Evolutionary conservation across 371 early-diverging fungal genomes (phyloP).

Genomic region (Coemansia sp.): DNA sequence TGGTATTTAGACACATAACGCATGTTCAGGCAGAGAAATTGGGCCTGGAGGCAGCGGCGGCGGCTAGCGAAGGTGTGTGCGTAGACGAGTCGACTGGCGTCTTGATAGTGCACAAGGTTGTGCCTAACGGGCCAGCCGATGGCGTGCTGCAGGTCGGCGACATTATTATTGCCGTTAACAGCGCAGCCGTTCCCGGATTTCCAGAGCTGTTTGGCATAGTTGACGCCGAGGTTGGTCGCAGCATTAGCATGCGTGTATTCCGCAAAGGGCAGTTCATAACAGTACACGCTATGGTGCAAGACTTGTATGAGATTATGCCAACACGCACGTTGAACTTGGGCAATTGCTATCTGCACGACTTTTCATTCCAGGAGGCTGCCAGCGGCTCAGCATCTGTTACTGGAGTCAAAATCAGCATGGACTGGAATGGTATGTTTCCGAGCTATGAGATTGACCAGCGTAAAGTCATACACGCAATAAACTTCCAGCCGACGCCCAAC

Average conservation of each 20-base stretch:
- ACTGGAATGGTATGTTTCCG: constrained; percentile 58
- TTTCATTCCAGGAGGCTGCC: constrained; percentile 64
- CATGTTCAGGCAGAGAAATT: constrained; percentile 65
- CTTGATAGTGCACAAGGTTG: constrained; percentile 76
- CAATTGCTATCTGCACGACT: constrained; percentile 77
- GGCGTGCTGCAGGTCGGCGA: constrained; percentile 80
- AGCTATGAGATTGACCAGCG: constrained; percentile 52
- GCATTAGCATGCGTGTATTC: constrained; percentile 60
- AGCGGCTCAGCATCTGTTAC: constrained; percentile 56
- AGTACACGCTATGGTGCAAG: constrained; percentile 60
- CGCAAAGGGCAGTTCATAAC: constrained; percentile 64
- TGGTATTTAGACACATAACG: constrained; percentile 62
- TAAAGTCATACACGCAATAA: constrained; percentile 63
- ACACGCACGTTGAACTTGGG: constrained; percentile 73
- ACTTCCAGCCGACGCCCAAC: constrained; percentile 68
- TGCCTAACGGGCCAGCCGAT: constrained; percentile 80
- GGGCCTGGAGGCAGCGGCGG: constrained; percentile 64
- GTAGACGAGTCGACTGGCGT: constrained; percentile 80
- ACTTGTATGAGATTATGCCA: constrained; percentile 75
- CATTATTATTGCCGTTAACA: constrained; percentile 74
- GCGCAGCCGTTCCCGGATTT: constrained; percentile 73
- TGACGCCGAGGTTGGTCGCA: constrained; percentile 65
- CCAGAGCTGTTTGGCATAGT: constrained; percentile 61
- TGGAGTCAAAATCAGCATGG: constrained; percentile 76
- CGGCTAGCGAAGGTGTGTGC: constrained; percentile 62